Evolutionary conservation across 441 rosid genomes (phyloP).

Genomic region (Pelargonium australe): DNA sequence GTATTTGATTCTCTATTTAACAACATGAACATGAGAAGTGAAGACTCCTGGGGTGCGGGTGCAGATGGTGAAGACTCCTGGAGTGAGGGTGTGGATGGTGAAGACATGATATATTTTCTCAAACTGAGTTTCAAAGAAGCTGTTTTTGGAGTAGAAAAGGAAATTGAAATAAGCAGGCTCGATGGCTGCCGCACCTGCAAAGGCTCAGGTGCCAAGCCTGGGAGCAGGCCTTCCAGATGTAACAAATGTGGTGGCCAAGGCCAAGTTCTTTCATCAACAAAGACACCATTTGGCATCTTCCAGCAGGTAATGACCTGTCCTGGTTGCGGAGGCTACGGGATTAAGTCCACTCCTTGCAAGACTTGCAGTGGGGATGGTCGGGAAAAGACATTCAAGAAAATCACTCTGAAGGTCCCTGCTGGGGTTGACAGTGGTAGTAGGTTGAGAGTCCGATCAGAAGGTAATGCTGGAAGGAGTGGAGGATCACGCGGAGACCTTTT

Average conservation of each 20-base stretch:
- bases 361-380: slow-evolving; percentile 89
- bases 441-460: slow-evolving; percentile 84
- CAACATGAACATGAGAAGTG: slow-evolving; percentile 70
- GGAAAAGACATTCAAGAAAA: slow-evolving; percentile 70
- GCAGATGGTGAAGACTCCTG: slow-evolving; percentile 84
- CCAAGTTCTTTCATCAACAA: slow-evolving; percentile 77
- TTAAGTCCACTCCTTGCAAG: slow-evolving; percentile 65
- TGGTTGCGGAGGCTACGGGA: slow-evolving; percentile 72
- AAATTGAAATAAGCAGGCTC: slow-evolving; percentile 80
- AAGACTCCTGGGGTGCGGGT: slow-evolving; percentile 65
- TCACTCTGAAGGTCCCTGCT: slow-evolving; percentile 83
- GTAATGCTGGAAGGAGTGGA: slow-evolving; percentile 85
- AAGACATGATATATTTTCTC: slow-evolving; percentile 37
- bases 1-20: slow-evolving; percentile 79
- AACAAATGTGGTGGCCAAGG: slow-evolving; percentile 94
- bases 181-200: slow-evolving; percentile 79
- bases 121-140: slow-evolving; percentile 82
- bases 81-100: not conserved
- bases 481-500: slow-evolving; percentile 90
- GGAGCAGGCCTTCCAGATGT: slow-evolving; percentile 73
- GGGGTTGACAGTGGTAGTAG: slow-evolving; percentile 95
- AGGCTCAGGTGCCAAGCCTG: slow-evolving; percentile 88
- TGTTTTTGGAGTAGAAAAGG: slow-evolving; percentile 83
- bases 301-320: slow-evolving; percentile 95
- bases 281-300: slow-evolving; percentile 94